Evolutionary conservation across 768 basidiomycete species (phyloP), one percentile per base, ranked within the genome.

Genomic region (Hericium alpestre): DNA sequence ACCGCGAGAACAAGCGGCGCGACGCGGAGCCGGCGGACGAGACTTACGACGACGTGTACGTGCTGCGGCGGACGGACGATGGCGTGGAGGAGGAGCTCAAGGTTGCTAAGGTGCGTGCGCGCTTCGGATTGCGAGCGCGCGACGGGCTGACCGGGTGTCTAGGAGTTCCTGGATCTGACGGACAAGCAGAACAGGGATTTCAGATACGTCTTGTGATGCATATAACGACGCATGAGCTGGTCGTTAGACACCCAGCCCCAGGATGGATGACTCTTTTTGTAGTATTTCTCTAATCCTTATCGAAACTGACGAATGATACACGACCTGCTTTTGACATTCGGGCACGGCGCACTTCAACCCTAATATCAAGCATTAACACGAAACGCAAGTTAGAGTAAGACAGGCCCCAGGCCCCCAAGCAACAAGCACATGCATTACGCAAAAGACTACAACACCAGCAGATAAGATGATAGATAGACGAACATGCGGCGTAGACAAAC

Each of bases 121-220:
- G 25, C 25, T 25, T 25, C 25, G 25, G 25, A 5, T 25, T 25
- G 25, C 25, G 25, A 2, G 25, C 5, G 25, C 25, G 23, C 25
- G 25, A 25, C 3, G 25, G 25, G 41, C 32, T 58, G 59, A 53
- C 57, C 54, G 10, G 27, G 51, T 40, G 15, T 22, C 16, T 46
- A 87, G 83, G 84, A 80, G 74, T 84, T 80, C 65, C 66, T 87
- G 70, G 87, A 89, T 64, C 69, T 88, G 62, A 89, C 87, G 1
- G 87, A 89, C 64, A 73, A 69, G 32, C 82, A 87, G 66, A 88
- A 88, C 62, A 75, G 79, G 10, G 83, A 86, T 54, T 87, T 84
- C 69, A 74, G 87, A 71, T 88, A 87, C 63, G 83, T 87, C 25
- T 69, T 87, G 56, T 86, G 68, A 61, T 23, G 52, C 1, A 7